A percentile compares a stretch with the other conserved stretches of the same genome.
Evolutionary conservation across 768 basidiomycete genomes (phyloP).

Genomic region (Calocybe cyanea): DNA sequence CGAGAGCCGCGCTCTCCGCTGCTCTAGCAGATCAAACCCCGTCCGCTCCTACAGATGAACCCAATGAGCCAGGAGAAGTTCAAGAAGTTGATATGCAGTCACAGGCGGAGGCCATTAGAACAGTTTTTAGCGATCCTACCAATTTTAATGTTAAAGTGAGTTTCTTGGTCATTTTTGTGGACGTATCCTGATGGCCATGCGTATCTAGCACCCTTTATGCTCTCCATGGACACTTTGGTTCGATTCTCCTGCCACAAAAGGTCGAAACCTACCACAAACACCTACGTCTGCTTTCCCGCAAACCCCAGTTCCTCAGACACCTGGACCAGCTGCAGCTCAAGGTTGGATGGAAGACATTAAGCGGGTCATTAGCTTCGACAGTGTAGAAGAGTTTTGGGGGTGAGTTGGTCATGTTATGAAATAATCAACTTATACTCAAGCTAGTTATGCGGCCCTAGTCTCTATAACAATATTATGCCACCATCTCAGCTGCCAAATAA

Average conservation of each 20-base stretch:
- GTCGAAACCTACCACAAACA: constrained; percentile 83
- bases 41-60: constrained; percentile 30
- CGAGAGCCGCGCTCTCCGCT: constrained; percentile 72
- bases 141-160: constrained; percentile 95
- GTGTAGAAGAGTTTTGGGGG: constrained; percentile 99
- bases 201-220: constrained; percentile 80
- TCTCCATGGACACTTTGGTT: constrained; percentile 98
- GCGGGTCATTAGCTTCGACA: constrained; percentile 92
- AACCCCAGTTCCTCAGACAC: constrained; percentile 71
- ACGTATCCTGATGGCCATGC: neutral
- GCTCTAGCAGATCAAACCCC: constrained; percentile 56
- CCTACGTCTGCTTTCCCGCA: constrained; percentile 74
- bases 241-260: constrained; percentile 90
- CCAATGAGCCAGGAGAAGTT: constrained; percentile 76
- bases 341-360: constrained; percentile 99
- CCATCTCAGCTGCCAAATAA: constrained; percentile 91
- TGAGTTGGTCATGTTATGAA: constrained; percentile 31
- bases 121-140: constrained; percentile 89
- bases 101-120: constrained; percentile 80
- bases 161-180: neutral
- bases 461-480: constrained; percentile 97
- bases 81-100: constrained; percentile 84
- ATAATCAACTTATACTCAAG: constrained; percentile 4
- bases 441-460: constrained; percentile 36
- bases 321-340: constrained; percentile 67